Conservation (phyloP, 163 green algal species). For the Scenedesmus sp. region DNA sequence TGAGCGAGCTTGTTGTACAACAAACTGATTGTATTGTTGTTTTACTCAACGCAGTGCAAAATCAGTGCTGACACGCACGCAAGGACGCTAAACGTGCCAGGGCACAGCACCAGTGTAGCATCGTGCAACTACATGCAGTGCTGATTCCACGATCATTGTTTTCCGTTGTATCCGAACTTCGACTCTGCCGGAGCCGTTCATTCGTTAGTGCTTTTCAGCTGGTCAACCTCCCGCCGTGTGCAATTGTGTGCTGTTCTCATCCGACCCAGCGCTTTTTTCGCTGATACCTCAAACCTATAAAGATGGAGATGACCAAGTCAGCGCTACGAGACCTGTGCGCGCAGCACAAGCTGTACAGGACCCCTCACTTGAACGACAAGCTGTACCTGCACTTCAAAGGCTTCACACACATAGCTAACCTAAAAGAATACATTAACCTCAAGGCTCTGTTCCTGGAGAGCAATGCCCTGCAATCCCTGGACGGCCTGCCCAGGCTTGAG, state of each 20-base stretch:
- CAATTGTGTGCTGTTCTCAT: background rate
- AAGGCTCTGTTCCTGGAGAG: constrained; percentile 89
- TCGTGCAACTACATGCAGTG: background rate
- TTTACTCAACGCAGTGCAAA: too few species aligned
- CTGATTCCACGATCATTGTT: background rate
- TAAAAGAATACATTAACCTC: constrained; percentile 87
- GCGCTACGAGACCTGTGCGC: constrained; percentile 78
- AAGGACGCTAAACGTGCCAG: too few species aligned
- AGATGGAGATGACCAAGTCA: constrained; percentile 71
- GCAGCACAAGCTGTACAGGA: constrained; percentile 84
- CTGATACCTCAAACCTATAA: background rate
- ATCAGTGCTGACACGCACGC: too few species aligned
- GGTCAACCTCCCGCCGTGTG: background rate
- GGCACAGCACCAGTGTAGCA: too few species aligned
- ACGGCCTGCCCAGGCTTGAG: constrained; percentile 77
- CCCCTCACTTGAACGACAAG: constrained; percentile 88
- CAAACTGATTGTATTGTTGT: too few species aligned
- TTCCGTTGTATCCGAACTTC: background rate
- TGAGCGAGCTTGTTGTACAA: too few species aligned
- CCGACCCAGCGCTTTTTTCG: background rate
- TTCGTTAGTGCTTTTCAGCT: background rate
- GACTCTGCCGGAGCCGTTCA: background rate
- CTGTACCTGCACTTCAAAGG: constrained; percentile 91
- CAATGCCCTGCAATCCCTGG: constrained; percentile 85
- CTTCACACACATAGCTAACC: constrained; percentile 74